Evolutionary conservation across 2,329 filamentous ascomycete genomes (phyloP).

Genomic region (Mycosphaerella arachidis): DNA sequence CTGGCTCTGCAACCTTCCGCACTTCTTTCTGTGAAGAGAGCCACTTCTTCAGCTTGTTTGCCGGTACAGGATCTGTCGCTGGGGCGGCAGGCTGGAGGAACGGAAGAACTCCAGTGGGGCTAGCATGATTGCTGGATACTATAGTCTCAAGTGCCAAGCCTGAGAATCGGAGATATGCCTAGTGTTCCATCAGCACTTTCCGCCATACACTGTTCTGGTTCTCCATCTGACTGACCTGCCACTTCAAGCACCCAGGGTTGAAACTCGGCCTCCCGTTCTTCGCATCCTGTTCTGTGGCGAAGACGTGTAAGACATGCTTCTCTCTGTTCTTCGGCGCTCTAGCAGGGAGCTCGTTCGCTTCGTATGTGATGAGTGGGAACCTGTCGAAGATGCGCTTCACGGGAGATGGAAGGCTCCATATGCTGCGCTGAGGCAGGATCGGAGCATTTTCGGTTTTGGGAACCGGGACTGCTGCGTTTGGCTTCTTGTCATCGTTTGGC

Average conservation of each 20-base stretch:
- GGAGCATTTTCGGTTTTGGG: conserved; percentile 2
- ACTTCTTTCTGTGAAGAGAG: conserved; percentile 40
- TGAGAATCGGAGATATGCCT: conserved; percentile 80
- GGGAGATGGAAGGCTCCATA: conserved; percentile 63
- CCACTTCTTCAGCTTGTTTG: conserved; percentile 67
- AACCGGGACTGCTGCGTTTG: neutral
- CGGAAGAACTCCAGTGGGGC: conserved; percentile 79
- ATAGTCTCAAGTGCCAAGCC: conserved; percentile 62
- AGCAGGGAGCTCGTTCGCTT: conserved; percentile 68
- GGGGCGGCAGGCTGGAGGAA: conserved; percentile 64
- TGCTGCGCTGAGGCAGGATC: neutral
- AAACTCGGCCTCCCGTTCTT: conserved; percentile 64
- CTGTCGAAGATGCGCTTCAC: conserved; percentile 78
- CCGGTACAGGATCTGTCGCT: conserved; percentile 48
- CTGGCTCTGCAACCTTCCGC: conserved; percentile 41
- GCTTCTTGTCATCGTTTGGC: conserved; percentile 19
- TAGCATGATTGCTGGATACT: conserved; percentile 87
- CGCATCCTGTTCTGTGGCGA: conserved; percentile 63
- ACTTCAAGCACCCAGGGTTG: conserved; percentile 91
- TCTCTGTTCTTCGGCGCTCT: conserved; percentile 48
- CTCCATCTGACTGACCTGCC: conserved; percentile 65
- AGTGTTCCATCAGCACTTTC: conserved; percentile 6
- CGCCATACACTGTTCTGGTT: neutral
- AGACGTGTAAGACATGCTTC: conserved; percentile 68
- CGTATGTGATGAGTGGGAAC: conserved; percentile 75